These are phyloP conservation scores for Yamadazyma diospyri DNA, from an alignment of 1,139 yeast species.

Conservation along the genomic window DNA sequence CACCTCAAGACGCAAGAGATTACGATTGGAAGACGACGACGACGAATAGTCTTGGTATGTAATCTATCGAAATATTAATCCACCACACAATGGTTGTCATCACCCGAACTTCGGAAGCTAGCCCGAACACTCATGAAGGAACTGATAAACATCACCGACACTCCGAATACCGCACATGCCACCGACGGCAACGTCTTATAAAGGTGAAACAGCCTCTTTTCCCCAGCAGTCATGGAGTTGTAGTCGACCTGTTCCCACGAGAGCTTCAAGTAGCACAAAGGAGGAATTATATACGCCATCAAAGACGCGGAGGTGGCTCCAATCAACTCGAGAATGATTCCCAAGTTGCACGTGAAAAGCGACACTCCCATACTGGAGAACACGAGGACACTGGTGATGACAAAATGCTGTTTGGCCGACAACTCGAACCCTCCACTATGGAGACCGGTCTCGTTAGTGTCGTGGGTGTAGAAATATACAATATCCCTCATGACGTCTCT, in stretches of 20 bases:
- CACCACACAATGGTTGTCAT: conserved; percentile 35
- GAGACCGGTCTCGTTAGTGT: conserved; percentile 17
- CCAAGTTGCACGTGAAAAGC: conserved; percentile 79
- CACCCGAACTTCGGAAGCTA: conserved; percentile 33
- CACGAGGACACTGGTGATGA: conserved; percentile 67
- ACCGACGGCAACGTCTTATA: conserved; percentile 49
- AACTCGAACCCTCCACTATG: conserved; percentile 41
- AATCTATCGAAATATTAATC: conserved; percentile 17
- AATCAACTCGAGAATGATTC: conserved; percentile 81
- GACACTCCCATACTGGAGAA: conserved; percentile 73
- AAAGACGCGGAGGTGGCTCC: conserved; percentile 93
- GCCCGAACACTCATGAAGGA: conserved; percentile 66
- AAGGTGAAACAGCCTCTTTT: conserved; percentile 26
- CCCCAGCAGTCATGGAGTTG: conserved; percentile 27
- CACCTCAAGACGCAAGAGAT: conserved; percentile 13
- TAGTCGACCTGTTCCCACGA: conserved; percentile 48
- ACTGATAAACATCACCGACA: conserved; percentile 72
- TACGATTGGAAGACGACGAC: conserved; percentile 23
- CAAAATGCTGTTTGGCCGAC: conserved; percentile 49
- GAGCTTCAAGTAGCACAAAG: conserved; percentile 71
- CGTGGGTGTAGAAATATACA: conserved; percentile 25
- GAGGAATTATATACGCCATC: conserved; percentile 91
- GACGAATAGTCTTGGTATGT: conserved; percentile 10
- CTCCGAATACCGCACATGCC: conserved; percentile 67
- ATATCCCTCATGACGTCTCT: conserved; percentile 79